Percentiles rank a stretch among this genome's conserved stretches.
Conservation (phyloP, 2,329 filamentous ascomycete genomes). For the Pyrenophora teres region DNA sequence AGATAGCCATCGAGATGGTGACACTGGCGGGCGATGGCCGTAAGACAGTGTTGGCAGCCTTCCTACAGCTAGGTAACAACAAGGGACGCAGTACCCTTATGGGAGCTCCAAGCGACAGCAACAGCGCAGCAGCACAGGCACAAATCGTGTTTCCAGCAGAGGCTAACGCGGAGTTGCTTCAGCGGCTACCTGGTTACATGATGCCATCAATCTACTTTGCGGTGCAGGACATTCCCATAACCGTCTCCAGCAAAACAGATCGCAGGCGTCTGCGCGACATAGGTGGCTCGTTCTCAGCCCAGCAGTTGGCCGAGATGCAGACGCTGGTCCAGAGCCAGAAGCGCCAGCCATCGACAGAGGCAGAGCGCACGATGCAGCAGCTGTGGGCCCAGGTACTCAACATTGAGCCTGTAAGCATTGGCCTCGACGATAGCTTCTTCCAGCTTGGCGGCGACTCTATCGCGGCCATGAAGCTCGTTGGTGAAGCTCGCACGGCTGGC, state of each 20-base stretch:
- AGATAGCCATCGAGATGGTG: no score
- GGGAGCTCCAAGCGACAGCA: no score
- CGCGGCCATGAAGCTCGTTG: conserved; percentile 14
- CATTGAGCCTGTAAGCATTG: conserved; percentile 7
- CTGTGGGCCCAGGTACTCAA: conserved; percentile 8
- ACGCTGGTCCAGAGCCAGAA: not conserved
- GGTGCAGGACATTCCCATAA: conserved; percentile 29
- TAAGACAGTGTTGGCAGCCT: not conserved
- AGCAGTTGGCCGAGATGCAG: conserved; percentile 3
- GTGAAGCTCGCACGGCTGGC: conserved; percentile 1
- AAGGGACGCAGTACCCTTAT: no score
- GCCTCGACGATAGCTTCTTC: conserved; percentile 12
- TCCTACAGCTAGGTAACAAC: no score
- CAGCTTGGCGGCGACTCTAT: conserved; percentile 17
- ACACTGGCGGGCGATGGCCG: not conserved
- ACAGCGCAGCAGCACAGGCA: not conserved
- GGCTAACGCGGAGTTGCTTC: no score
- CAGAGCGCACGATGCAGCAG: not conserved
- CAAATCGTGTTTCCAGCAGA: not conserved
- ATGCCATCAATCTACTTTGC: conserved; percentile 2
- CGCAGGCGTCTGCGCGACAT: conserved; percentile 4
- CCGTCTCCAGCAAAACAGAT: no score
- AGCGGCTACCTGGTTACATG: not conserved
- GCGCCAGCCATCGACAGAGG: not conserved
- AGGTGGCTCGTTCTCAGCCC: conserved; percentile 2